Evolutionary conservation across 331 rosid species (phyloP).

Genomic region (Quercus tomentella): DNA sequence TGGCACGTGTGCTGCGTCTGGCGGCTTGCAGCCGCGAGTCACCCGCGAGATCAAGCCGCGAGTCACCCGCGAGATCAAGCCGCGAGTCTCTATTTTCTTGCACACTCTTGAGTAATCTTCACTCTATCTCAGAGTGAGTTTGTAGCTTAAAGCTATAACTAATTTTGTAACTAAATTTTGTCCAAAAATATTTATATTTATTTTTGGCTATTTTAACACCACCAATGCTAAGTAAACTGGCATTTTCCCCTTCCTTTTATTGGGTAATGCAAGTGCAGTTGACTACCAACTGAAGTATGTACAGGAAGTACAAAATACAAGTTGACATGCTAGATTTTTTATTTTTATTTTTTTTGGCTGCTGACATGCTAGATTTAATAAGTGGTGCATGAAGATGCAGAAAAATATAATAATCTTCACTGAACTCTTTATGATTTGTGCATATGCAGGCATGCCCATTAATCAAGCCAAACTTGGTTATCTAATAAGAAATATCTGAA

Average conservation of each 20-base stretch:
- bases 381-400: not conserved
- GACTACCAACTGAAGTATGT: constrained; percentile 4
- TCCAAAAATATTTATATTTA: no score
- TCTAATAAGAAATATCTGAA: not conserved
- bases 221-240: no score
- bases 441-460: not conserved
- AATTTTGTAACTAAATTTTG: no score
- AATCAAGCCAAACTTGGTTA: not conserved
- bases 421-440: not conserved
- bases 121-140: no score
- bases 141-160: no score
- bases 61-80: no score
- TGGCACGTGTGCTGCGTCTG: no score
- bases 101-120: no score
- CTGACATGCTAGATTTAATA: not conserved
- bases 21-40: no score
- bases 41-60: no score
- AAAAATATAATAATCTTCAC: not conserved
- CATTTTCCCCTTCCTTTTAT: not conserved
- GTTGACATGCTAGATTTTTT: not conserved
- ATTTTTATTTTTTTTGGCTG: not conserved
- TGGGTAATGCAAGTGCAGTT: constrained; percentile 8
- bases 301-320: constrained; percentile 7
- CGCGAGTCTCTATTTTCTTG: no score
- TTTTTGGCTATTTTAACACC: no score